A percentile compares a stretch with the other conserved stretches of the same genome.
Evolutionary conservation across 139 green algal species (phyloP).

Genomic region (Micractinium conductrix): DNA sequence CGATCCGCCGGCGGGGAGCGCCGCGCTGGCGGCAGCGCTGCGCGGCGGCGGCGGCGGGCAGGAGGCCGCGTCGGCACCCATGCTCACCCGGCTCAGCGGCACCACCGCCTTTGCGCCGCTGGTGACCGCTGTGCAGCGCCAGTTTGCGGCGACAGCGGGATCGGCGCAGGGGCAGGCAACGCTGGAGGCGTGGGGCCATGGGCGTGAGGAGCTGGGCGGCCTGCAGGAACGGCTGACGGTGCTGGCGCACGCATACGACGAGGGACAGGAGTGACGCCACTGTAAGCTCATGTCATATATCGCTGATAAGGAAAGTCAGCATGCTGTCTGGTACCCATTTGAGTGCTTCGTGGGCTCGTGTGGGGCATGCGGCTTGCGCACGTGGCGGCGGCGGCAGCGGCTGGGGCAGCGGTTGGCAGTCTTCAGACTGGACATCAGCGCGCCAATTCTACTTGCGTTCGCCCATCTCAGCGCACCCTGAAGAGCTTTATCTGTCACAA

Average conservation of each 20-base stretch:
- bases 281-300: neutral
- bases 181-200: slow-evolving; percentile 30
- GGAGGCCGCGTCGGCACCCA: slow-evolving; percentile 23
- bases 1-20: slow-evolving; percentile 18
- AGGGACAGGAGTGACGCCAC: neutral
- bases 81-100: slow-evolving; percentile 23
- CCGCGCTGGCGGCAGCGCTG: neutral
- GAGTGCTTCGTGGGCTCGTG: too few relatives aligned
- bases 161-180: slow-evolving; percentile 20
- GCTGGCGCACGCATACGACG: slow-evolving; percentile 31
- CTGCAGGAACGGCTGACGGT: slow-evolving; percentile 11
- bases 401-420: too few relatives aligned
- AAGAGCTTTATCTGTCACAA: too few relatives aligned
- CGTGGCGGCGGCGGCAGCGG: too few relatives aligned
- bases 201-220: slow-evolving; percentile 10
- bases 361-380: too few relatives aligned
- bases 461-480: too few relatives aligned
- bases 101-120: slow-evolving; percentile 32
- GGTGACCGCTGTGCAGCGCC: neutral
- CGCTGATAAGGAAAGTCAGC: neutral
- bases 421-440: too few relatives aligned
- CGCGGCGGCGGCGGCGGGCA: neutral
- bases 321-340: neutral
- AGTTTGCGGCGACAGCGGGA: neutral
- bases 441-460: neutral